A percentile compares a stretch with the other conserved stretches of the same genome.
These are phyloP conservation scores for Leptographium procerum DNA, from an alignment of 2,329 filamentous ascomycete species.

Conservation along the genomic window DNA sequence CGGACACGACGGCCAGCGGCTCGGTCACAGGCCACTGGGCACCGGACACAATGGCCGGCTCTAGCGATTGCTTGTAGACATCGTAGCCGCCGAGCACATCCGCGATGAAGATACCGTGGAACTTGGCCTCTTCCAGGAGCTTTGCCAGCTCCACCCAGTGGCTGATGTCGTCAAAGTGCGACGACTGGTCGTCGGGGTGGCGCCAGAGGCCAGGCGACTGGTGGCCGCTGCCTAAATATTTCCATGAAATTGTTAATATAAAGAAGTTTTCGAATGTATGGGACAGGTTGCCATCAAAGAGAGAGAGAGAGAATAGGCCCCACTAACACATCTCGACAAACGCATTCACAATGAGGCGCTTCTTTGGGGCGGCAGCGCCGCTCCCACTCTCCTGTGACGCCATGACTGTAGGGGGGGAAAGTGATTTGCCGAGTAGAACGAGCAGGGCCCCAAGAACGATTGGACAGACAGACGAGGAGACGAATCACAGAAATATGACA, in stretches of 20 bases:
- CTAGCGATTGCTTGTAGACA: conserved; percentile 43
- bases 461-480: not conserved
- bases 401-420: not conserved
- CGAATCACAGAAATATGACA: not conserved
- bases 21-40: conserved; percentile 59
- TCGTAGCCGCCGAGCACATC: conserved; percentile 44
- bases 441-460: too few relatives aligned
- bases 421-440: not conserved
- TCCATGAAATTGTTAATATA: not conserved
- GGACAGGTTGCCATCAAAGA: not conserved
- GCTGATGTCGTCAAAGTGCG: conserved; percentile 46
- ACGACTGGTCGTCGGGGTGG: conserved; percentile 52
- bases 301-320: not conserved
- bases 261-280: too few relatives aligned
- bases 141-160: conserved; percentile 51
- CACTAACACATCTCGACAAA: conserved; percentile 14
- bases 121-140: conserved; percentile 45
- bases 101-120: conserved; percentile 56
- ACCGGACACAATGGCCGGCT: conserved; percentile 44
- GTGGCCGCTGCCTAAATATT: conserved; percentile 26
- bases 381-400: not conserved
- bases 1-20: conserved; percentile 27
- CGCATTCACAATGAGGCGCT: conserved; percentile 12
- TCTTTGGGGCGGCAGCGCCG: conserved; percentile 2
- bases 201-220: conserved; percentile 40